Base-by-base conservation (phyloP, 164 flowering plant genomes). In the Vitis labrusca region DNA sequence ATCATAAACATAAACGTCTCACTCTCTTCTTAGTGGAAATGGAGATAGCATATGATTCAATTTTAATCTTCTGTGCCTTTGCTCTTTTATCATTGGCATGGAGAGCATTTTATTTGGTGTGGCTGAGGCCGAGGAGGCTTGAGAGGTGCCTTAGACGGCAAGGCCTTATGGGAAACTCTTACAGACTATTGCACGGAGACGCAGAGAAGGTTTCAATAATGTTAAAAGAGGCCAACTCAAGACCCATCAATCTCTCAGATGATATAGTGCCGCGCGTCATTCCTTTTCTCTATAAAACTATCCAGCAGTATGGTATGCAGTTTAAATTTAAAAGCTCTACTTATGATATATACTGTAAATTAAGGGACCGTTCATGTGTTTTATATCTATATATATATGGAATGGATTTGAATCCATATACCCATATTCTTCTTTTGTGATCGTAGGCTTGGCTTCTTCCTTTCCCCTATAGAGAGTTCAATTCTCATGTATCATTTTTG, bases 101-200 rank as follows among this genome's bases (percentile, higher is more conserved):
- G 69, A 74, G 62, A 48, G 61, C 68, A 23, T 29, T 76, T 27
- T 62, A 73, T 63, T 80, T 78, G 78, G 56, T 78, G 7, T 81
- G 84, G 85, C 72, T 81, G 78, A 81, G 72, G 53, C 88, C 88
- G n/a, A 79, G 9, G 76, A 77, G 44, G 66, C 59, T 81, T 16
- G 86, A 79, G 67, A 79, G 44, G 69, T 59, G 44, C 2, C 61
- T 85, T 12, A 78, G 69, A 52, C 56, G 73, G 32, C 83, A 81
- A 64, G 85, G 88, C 1, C 62, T 83, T 29, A 53, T 9, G 5
- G 86, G 86, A 9, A 81, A 72, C 65, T 47, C 83, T 1, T 85
- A 85, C 73, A 64, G 58, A n/a, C 15, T 81, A 3, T 59, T 74
- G 32, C 50, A 56, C 64, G 88, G 88, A 0, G 80, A 85, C 67